Evolutionary conservation across 2,329 filamentous ascomycete species (phyloP).

Genomic region (Calonectria pseudoreteaudii): DNA sequence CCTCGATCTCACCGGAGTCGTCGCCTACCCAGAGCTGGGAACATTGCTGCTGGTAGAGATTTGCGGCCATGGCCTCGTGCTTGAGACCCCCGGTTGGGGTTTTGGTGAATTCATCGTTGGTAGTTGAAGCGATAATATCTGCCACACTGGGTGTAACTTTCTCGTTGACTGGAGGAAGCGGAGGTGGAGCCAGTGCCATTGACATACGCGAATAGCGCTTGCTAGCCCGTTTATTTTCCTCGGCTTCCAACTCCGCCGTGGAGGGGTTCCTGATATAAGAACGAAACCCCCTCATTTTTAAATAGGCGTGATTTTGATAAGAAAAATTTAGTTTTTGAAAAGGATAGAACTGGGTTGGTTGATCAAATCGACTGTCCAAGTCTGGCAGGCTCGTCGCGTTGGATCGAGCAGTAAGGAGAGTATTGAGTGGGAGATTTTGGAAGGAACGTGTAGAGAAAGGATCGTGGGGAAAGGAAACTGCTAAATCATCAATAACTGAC

Average conservation of each 20-base stretch:
- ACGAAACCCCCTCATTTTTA: constrained; percentile 66
- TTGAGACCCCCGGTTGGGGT: constrained; percentile 78
- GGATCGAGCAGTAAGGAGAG: constrained; percentile 6
- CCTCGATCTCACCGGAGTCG: constrained; percentile 75
- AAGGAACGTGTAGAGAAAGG: constrained; percentile 7
- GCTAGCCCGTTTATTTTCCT: constrained; percentile 30
- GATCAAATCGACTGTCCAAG: not conserved
- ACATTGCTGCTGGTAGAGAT: constrained; percentile 84
- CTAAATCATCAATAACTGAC: not conserved
- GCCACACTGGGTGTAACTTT: constrained; percentile 56
- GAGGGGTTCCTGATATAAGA: constrained; percentile 70
- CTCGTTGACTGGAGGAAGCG: constrained; percentile 49
- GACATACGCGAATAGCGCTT: constrained; percentile 29
- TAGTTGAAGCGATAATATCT: constrained; percentile 62
- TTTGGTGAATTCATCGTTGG: constrained; percentile 56
- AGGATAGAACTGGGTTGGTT: constrained; percentile 3
- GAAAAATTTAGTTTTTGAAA: not conserved
- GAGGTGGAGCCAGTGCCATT: constrained; percentile 34
- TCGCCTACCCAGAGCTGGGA: constrained; percentile 80
- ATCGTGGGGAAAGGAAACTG: not conserved
- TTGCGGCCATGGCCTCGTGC: constrained; percentile 87
- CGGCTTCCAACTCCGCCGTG: constrained; percentile 28
- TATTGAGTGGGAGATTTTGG: not conserved
- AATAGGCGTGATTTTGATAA: not conserved
- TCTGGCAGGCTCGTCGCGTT: constrained; percentile 4